A percentile compares a stretch with the other conserved stretches of the same genome.
Conservation (phyloP, 345 rosid species). For the Ceriops tagal region DNA sequence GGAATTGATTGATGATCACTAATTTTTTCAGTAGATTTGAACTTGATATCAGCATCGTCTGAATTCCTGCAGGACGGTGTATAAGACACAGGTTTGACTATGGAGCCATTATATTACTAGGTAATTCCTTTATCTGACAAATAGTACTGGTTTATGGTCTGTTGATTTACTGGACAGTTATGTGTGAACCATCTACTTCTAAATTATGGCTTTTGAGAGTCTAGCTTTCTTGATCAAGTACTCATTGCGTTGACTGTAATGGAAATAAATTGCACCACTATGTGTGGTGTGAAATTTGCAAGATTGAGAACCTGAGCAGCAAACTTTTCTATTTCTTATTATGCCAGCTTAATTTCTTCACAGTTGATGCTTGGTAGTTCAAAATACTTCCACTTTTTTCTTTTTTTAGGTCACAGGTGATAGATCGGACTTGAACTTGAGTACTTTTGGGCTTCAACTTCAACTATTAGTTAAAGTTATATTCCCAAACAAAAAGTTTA, state of each 20-base stretch:
- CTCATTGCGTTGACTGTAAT: background rate
- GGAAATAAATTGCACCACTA: background rate
- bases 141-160: background rate
- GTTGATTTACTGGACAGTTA: background rate
- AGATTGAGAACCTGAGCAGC: too few relatives aligned
- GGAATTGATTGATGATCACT: background rate
- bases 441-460: too few relatives aligned
- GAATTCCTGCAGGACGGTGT: constrained; percentile 69
- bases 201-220: too few relatives aligned
- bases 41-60: constrained; percentile 1
- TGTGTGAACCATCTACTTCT: too few relatives aligned
- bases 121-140: constrained; percentile 32
- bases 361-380: background rate
- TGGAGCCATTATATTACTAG: constrained; percentile 89
- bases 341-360: background rate
- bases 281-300: background rate
- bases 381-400: too few relatives aligned
- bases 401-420: too few relatives aligned
- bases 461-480: too few relatives aligned
- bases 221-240: background rate
- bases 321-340: too few relatives aligned
- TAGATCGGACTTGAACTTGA: too few relatives aligned
- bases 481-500: too few relatives aligned
- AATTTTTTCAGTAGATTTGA: background rate
- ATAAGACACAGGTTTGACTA: constrained; percentile 83